Conservation (phyloP, 306 rosid genomes). For the Ceratonia siliqua region DNA sequence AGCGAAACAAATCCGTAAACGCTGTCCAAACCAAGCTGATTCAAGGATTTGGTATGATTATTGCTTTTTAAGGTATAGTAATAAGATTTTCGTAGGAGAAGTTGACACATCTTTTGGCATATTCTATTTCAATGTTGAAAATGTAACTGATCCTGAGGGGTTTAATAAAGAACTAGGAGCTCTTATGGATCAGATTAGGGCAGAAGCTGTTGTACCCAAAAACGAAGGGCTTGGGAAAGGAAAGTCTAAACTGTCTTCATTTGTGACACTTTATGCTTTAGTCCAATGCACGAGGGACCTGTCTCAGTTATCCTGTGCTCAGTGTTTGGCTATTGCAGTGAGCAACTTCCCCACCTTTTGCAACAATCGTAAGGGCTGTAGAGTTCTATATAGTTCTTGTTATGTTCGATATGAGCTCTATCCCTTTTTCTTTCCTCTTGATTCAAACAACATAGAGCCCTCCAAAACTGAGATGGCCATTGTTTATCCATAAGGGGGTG, state of each 20-base stretch:
- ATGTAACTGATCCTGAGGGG: constrained; percentile 56
- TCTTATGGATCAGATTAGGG: constrained; percentile 42
- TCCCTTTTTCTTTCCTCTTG: constrained; percentile 68
- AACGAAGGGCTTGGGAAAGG: constrained; percentile 68
- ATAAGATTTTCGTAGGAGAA: constrained; percentile 48
- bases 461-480: constrained; percentile 30
- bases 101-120: constrained; percentile 62
- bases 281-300: constrained; percentile 76
- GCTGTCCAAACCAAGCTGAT: constrained; percentile 56
- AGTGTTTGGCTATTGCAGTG: constrained; percentile 68
- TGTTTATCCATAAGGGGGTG: constrained; percentile 42
- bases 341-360: constrained; percentile 47
- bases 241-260: constrained; percentile 41
- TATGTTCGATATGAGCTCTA: constrained; percentile 71
- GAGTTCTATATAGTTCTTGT: constrained; percentile 64
- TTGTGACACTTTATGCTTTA: constrained; percentile 60
- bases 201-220: constrained; percentile 41
- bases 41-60: constrained; percentile 71
- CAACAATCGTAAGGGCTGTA: constrained; percentile 49
- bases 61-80: constrained; percentile 56
- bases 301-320: constrained; percentile 50
- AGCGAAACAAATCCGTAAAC: constrained; percentile 46
- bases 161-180: constrained; percentile 51
- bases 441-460: constrained; percentile 29
- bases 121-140: constrained; percentile 46